Conservation (phyloP, 2,329 filamentous ascomycete species). For the Hypoxylon sp. region DNA sequence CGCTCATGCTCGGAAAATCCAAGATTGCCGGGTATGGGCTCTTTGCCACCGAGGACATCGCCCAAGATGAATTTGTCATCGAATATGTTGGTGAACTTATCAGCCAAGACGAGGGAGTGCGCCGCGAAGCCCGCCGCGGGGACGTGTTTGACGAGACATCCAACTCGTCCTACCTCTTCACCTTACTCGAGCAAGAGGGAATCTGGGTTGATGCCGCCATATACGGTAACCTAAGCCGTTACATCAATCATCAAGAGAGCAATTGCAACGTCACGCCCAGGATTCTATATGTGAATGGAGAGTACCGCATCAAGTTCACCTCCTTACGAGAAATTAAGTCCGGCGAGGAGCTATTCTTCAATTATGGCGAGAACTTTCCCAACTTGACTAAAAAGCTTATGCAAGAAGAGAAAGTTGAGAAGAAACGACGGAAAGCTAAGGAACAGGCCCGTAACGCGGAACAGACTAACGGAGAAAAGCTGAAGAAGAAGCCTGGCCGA, state of each 20-base stretch:
- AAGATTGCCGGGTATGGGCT: conserved; percentile 80
- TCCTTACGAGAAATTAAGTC: conserved; percentile 73
- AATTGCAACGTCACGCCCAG: conserved; percentile 73
- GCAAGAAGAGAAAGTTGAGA: conserved; percentile 56
- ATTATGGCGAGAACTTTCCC: conserved; percentile 79
- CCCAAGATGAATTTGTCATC: conserved; percentile 77
- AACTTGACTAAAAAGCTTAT: conserved; percentile 67
- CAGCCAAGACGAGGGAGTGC: conserved; percentile 74
- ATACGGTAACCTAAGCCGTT: conserved; percentile 83
- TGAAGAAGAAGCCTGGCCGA: conserved; percentile 47
- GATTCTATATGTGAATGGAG: conserved; percentile 78
- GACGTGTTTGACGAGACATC: conserved; percentile 72
- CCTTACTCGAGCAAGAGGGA: conserved; percentile 68
- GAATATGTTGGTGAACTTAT: conserved; percentile 86
- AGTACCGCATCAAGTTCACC: conserved; percentile 80
- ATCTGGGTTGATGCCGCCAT: conserved; percentile 80
- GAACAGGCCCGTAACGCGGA: conserved; percentile 42
- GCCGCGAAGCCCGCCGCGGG: conserved; percentile 71
- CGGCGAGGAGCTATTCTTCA: conserved; percentile 84
- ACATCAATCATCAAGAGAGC: conserved; percentile 79
- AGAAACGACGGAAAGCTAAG: conserved; percentile 49
- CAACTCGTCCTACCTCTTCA: conserved; percentile 74
- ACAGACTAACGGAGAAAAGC: conserved; percentile 40
- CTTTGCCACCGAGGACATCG: conserved; percentile 76
- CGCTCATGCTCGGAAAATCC: conserved; percentile 76